Evolutionary conservation across 2,329 filamentous ascomycete genomes (phyloP), one percentile per base, ranked within the genome.

Genomic region (Trichoderma sp.): DNA sequence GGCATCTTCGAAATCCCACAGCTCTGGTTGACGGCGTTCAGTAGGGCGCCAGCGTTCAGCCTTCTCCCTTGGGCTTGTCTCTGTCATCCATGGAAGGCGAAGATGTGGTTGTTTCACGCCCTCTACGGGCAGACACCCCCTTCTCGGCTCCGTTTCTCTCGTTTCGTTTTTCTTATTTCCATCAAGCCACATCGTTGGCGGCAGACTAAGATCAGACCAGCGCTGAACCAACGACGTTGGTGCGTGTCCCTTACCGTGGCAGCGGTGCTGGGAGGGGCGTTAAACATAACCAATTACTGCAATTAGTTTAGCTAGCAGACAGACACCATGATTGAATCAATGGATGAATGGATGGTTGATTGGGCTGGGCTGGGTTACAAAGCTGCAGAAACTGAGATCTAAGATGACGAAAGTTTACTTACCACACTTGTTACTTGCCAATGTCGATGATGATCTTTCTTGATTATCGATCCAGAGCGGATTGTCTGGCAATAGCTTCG

Each of bases 261-360:
- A 27, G 29, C 69, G 69, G 69, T 72, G 60, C 69, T 72, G 69
- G 69, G 29, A 72, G 69, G 60, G 60, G 60, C 59, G 69, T 71
- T 33, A 62, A 71, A 27, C 33, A 41, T 31, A 41, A 45, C 31
- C 41, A 67, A 67, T 41, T 21, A 31, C 38, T 21, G 9, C 27
- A 14, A 35, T 56, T 62, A 62, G 21, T 24, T 21, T 31, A 71
- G 27, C 56, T 41, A 38, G 24, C 56, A 33, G 38, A 62, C 56
- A 62, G 41, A n/a, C 29, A 11, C 33, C 29, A 35, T 31, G 35
- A 7, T 35, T 68, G 38, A 27, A 31, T 50, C 29, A 63, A 63
- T 68, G 14, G 12, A 31, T 24, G 27, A n/a, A 38, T 35, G 59
- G 21, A 41, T 41, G 33, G 24, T n/a, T 38, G 53, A 29, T 16